phyloP scores from a whole-genome alignment of 108 stramenopile species.

The Epipyxis sp. region DNA sequence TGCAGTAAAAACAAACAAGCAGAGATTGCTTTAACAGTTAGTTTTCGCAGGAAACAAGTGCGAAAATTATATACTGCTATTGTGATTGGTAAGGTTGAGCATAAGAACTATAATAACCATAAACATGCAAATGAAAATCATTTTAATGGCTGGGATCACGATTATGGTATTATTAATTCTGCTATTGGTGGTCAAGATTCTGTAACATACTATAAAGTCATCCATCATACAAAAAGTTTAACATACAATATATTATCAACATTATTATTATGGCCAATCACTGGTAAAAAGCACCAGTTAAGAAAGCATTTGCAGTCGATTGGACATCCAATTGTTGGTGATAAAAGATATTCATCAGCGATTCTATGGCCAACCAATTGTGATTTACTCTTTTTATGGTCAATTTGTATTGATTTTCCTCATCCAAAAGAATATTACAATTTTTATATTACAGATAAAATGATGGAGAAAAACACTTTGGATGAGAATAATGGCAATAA shows the following conservation, averaged over 20 bases:
- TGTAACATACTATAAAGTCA: not conserved
- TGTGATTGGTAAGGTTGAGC: constrained; percentile 37
- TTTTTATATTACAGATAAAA: too few species aligned
- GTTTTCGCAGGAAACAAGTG: constrained; percentile 37
- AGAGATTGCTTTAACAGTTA: constrained; percentile 1
- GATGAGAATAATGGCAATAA: too few species aligned
- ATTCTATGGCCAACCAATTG: not conserved
- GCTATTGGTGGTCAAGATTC: constrained; percentile 38
- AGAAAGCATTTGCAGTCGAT: constrained; percentile 36
- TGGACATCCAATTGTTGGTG: constrained; percentile 41
- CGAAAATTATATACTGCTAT: constrained; percentile 42
- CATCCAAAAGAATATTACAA: constrained; percentile 6
- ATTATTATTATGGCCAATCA: constrained; percentile 43
- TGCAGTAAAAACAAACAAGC: constrained; percentile 45
- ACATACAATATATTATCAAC: constrained; percentile 30
- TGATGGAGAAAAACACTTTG: too few species aligned
- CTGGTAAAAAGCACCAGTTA: constrained; percentile 45
- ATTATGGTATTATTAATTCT: constrained; percentile 22
- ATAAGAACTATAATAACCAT: too few species aligned
- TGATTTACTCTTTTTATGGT: not conserved
- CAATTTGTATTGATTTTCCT: not conserved
- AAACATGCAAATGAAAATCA: too few species aligned
- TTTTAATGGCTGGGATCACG: too few species aligned
- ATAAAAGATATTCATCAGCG: constrained; percentile 38
- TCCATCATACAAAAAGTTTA: not conserved